Evolutionary conservation across 345 rosid genomes (phyloP), one percentile per base, ranked within the genome.

Genomic region (Gossypium thurberi): DNA sequence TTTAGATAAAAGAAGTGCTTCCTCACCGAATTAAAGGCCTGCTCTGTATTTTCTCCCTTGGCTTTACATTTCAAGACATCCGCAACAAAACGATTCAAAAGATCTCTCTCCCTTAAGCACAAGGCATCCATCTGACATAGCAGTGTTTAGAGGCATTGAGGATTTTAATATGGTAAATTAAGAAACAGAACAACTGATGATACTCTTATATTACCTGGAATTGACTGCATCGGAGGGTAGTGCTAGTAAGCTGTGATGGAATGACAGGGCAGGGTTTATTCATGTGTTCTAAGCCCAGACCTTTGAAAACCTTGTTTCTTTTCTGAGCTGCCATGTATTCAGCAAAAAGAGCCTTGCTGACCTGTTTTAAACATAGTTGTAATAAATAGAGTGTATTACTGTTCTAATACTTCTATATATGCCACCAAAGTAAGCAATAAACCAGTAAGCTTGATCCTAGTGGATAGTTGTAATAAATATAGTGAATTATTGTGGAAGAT

Each of bases 251-350:
- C 81, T 85, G 86, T 72, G 89, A 76, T 15, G 92, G 97, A 72
- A 94, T 75, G 13, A 82, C 75, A 18, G 92, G 91, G 60, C 82
- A 77, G 65, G 95, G 81, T 64, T 77, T 80, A 70, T 92, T 92
- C 93, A 92, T 88, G 81, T 94, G 97, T 77, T 89, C 97, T 75
- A 94, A 79, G 57, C 97, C 97, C 77, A 92, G 82, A 28, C 85
- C 93, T 71, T 83, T 83, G 46, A 92, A 86, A 74, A 88, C 88
- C 73, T 82, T 84, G 9, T 89, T 92, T 80, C 76, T 86, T 86
- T 89, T 94, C 80, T 75, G 80, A 69, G 89, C 87, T 0, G 82
- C 82, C 28, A 84, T 14, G 82, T 87, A 90, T 79, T 88, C 97
- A n/a, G 83, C 86, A 78, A 90, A 81, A 53, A 94, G 97, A 2